These are phyloP conservation scores for Aspergillus bridgeri DNA, from an alignment of 495 filamentous ascomycete genomes.

Conservation along the genomic window DNA sequence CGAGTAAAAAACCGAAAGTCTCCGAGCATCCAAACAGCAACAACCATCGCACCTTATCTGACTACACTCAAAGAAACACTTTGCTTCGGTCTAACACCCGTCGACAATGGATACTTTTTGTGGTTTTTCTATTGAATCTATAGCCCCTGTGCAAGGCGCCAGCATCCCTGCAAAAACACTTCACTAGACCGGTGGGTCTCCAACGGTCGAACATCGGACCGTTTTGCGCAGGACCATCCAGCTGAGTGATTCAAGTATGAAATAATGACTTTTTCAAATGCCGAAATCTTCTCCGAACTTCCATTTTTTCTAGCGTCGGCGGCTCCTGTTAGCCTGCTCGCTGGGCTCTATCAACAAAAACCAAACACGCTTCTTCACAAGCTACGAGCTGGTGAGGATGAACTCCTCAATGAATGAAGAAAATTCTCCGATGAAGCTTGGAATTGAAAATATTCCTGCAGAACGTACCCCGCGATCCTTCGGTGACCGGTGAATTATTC, in stretches of 20 bases:
- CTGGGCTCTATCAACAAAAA: not conserved
- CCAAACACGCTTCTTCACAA: not conserved
- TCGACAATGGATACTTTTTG: too few species aligned
- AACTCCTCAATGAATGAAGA: too few species aligned
- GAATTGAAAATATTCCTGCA: not conserved
- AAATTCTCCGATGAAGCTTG: not conserved
- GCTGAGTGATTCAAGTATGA: not conserved
- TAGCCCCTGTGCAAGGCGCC: not conserved
- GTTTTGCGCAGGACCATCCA: not conserved
- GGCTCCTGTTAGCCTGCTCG: not conserved
- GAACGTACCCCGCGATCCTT: not conserved
- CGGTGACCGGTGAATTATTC: not conserved
- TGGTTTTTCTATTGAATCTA: not conserved
- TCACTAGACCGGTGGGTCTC: not conserved
- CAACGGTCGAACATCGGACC: not conserved
- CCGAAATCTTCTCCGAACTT: not conserved
- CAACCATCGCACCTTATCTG: too few species aligned
- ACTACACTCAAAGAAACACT: too few species aligned
- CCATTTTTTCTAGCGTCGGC: not conserved
- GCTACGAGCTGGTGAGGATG: too few species aligned
- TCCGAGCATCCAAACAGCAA: too few species aligned
- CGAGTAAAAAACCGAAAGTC: too few species aligned
- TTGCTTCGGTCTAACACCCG: too few species aligned
- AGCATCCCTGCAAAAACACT: not conserved
- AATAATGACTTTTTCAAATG: not conserved